Evolutionary conservation across 2,329 filamentous ascomycete genomes (phyloP).

Genomic region (Aulographum hederae): DNA sequence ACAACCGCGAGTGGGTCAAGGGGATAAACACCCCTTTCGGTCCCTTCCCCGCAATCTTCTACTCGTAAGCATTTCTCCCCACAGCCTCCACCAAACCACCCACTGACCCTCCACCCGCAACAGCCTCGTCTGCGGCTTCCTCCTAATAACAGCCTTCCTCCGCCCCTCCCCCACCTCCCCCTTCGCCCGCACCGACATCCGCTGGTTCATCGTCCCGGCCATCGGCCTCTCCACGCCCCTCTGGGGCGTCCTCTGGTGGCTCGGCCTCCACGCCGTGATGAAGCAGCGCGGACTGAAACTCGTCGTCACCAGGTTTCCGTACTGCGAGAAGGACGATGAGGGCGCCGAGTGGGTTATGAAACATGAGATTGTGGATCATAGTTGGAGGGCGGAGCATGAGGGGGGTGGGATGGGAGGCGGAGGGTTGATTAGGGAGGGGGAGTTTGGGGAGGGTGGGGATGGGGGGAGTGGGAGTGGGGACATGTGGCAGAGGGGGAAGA

Average conservation of each 20-base stretch:
- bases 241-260: conserved; percentile 6
- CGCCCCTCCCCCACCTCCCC: conserved; percentile 1
- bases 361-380: conserved; percentile 3
- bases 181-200: neutral
- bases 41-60: no score
- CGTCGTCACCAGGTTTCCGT: conserved; percentile 1
- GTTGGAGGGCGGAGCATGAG: neutral
- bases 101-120: no score
- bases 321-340: conserved; percentile 1
- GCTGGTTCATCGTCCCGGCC: conserved; percentile 10
- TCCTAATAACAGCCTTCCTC: conserved; percentile 9
- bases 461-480: no score
- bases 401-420: no score
- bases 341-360: conserved; percentile 2
- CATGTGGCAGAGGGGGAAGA: no score
- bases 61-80: no score
- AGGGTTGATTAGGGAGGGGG: no score
- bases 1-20: no score
- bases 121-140: conserved; percentile 7
- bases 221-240: conserved; percentile 6
- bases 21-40: no score
- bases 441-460: no score
- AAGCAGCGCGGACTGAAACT: conserved; percentile 2
- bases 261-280: conserved; percentile 4
- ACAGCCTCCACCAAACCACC: no score